Evolutionary conservation across 139 green algal species (phyloP), one percentile per base, ranked within the genome.

Genomic region (Chlamydomonas urium): DNA sequence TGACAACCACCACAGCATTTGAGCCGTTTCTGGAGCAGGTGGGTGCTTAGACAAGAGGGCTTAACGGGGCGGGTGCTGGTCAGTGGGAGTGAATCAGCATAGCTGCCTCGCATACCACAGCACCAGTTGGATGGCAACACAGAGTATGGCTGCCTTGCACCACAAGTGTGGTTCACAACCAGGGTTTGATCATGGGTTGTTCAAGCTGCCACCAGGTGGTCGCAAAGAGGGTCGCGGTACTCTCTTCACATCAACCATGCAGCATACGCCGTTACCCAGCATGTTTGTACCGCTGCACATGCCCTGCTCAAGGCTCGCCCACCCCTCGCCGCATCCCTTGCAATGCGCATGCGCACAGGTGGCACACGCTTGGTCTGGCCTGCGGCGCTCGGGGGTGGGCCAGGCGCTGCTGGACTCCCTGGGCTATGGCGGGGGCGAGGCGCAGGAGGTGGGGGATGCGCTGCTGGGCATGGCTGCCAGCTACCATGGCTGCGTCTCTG

Each of bases 1-100:
- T 82, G 26, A 42, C 73, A n/a, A 69, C 72, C 0, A 77, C 65
- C 2, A 1, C 36, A 0, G 73, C 59, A 35, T 86, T 86, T 31
- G 14, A 34, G 33, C 38, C 47, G 1, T 47, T 66, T 61, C 47
- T 85, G 37, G n/a, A 62, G 19, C 2, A 56, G 66, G 65, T 47
- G 60, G 8, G 60, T 45, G 17, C 5, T 17, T 62, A 17, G 23
- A 32, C 10, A 14, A 62, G 24, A 17, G 53, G 53, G 53, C 23
- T 34, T 8, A 14, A 17, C 5, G 53, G 53, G 17, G 21, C 24
- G 53, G 5, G 21, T 31, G 53, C 19, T 28, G 53, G 53, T 62
- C 24, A 32, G 17, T 5, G 23, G 24, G 10, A 24, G 10, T 50
- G 10, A 50, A 14, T 50, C 10, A 24, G 8, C 10, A 50, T 14